phyloP scores from a whole-genome alignment of 2,329 filamentous ascomycete genomes.

The Raffaelea ambrosiae region DNA sequence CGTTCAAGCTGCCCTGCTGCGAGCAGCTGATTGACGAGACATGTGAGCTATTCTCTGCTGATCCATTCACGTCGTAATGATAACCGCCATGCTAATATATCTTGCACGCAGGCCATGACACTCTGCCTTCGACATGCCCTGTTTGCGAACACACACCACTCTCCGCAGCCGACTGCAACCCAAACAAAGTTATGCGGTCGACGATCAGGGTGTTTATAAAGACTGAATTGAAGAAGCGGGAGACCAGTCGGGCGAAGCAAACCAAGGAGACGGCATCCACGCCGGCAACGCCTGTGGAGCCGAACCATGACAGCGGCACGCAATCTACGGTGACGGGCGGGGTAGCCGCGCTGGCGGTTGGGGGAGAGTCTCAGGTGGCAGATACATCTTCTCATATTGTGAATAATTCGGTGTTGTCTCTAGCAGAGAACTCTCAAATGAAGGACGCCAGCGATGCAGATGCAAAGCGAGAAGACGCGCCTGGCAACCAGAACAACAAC shows the following conservation, averaged over 20 bases:
- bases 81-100: neutral
- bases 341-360: constrained; percentile 2
- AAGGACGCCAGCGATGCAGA: constrained; percentile 7
- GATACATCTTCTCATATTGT: constrained; percentile 4
- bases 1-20: constrained; percentile 87
- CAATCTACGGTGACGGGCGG: constrained; percentile 2
- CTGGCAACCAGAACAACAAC: constrained; percentile 3
- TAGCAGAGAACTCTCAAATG: constrained; percentile 6
- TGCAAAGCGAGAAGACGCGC: constrained; percentile 5
- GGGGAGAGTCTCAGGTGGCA: constrained; percentile 7
- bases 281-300: constrained; percentile 30
- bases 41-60: constrained; percentile 45
- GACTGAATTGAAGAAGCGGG: constrained; percentile 83
- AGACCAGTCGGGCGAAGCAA: constrained; percentile 50
- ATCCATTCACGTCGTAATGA: neutral
- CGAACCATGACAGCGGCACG: constrained; percentile 6
- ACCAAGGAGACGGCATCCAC: constrained; percentile 29
- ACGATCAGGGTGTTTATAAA: constrained; percentile 88
- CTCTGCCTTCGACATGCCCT: constrained; percentile 71
- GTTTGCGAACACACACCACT: constrained; percentile 90
- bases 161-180: constrained; percentile 75
- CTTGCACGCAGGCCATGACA: constrained; percentile 45
- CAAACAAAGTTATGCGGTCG: constrained; percentile 83
- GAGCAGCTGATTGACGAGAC: constrained; percentile 88
- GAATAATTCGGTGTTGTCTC: constrained; percentile 7